Percentiles rank a stretch among this genome's conserved stretches.
These are phyloP conservation scores for Metschnikowia drakensbergensis DNA, from an alignment of 805 yeast species.

Conservation along the genomic window DNA sequence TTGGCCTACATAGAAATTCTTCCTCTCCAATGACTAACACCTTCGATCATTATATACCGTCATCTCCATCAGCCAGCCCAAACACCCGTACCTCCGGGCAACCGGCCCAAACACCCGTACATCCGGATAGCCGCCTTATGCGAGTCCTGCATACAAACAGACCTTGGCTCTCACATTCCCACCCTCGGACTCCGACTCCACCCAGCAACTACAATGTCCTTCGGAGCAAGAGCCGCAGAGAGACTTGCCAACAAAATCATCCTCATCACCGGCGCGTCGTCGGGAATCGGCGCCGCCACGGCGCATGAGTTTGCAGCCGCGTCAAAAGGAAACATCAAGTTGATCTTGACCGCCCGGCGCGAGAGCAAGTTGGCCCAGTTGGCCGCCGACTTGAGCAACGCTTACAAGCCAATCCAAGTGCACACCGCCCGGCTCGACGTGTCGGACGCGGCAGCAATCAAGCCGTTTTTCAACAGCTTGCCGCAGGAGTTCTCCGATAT, in stretches of 20 bases:
- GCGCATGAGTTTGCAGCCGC: conserved; percentile 77
- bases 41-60: too few relatives aligned
- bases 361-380: conserved; percentile 25
- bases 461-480: conserved; percentile 26
- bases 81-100: too few relatives aligned
- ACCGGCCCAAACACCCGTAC: too few relatives aligned
- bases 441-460: conserved; percentile 23
- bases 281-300: conserved; percentile 93
- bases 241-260: conserved; percentile 36
- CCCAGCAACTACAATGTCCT: conserved; percentile 24
- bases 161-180: too few relatives aligned
- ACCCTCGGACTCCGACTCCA: too few relatives aligned
- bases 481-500: conserved; percentile 35
- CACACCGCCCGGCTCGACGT: conserved; percentile 34
- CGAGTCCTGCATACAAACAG: too few relatives aligned
- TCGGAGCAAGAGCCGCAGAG: conserved; percentile 36
- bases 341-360: conserved; percentile 39
- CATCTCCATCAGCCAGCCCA: too few relatives aligned
- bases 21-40: too few relatives aligned
- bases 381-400: conserved; percentile 22
- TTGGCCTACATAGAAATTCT: too few relatives aligned
- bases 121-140: too few relatives aligned
- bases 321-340: conserved; percentile 34
- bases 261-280: conserved; percentile 79
- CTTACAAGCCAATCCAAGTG: conserved; percentile 26